Evolutionary conservation across 805 yeast genomes (phyloP).

Genomic region (Candida qinlingensis): DNA sequence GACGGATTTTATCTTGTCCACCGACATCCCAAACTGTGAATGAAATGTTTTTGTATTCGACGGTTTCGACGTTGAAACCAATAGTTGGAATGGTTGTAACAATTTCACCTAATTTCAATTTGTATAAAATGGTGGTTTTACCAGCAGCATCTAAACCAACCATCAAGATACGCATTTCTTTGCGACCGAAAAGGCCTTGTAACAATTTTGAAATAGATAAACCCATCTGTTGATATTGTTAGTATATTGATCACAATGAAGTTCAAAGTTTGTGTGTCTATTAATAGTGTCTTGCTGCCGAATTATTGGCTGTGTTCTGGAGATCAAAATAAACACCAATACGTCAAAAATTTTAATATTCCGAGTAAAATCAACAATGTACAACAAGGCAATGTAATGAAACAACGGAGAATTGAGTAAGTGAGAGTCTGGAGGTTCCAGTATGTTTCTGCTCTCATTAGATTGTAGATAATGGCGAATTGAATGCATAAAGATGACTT

Average conservation of each 20-base stretch:
- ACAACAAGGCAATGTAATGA: not conserved
- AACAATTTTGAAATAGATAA: constrained; percentile 90
- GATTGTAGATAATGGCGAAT: too few species aligned
- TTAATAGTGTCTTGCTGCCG: not conserved
- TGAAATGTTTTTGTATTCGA: constrained; percentile 93
- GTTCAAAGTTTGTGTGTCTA: not conserved
- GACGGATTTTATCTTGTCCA: constrained; percentile 99
- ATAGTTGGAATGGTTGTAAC: constrained; percentile 95
- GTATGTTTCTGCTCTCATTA: too few species aligned
- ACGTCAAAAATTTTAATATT: not conserved
- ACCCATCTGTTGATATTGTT: constrained; percentile 60
- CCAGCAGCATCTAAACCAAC: constrained; percentile 98
- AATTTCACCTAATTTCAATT: constrained; percentile 91
- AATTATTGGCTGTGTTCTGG: not conserved
- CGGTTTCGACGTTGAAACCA: constrained; percentile 97
- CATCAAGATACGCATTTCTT: constrained; percentile 97
- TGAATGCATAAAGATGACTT: too few species aligned
- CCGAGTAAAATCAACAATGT: not conserved
- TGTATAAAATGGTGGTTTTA: constrained; percentile 93
- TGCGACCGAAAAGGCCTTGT: constrained; percentile 93
- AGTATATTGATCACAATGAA: not conserved
- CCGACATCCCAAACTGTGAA: constrained; percentile 99
- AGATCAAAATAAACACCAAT: not conserved
- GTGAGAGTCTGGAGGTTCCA: not conserved
- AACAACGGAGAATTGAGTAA: not conserved